A percentile compares a stretch with the other conserved stretches of the same genome.
Evolutionary conservation across 2,329 filamentous ascomycete species (phyloP).

Genomic region (Hypoxylon sp.): DNA sequence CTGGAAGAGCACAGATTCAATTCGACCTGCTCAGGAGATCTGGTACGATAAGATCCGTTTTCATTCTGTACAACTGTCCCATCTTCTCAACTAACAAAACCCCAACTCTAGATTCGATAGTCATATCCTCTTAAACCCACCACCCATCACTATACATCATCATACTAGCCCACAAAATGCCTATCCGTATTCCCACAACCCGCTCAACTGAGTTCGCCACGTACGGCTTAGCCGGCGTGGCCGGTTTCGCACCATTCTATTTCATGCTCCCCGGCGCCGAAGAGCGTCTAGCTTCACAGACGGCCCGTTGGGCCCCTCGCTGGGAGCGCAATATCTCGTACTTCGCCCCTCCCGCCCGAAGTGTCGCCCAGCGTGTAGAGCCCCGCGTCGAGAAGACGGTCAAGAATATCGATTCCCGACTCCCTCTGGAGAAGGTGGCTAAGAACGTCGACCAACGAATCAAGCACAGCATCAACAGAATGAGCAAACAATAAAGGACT

Average conservation of each 20-base stretch:
- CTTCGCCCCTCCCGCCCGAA: constrained; percentile 62
- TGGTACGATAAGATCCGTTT: constrained; percentile 9
- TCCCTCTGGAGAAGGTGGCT: constrained; percentile 64
- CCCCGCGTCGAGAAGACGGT: constrained; percentile 61
- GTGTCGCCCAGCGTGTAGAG: constrained; percentile 61
- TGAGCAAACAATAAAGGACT: constrained; percentile 34
- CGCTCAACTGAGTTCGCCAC: constrained; percentile 62
- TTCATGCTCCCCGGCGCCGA: constrained; percentile 68
- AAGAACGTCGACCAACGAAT: constrained; percentile 62
- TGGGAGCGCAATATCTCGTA: constrained; percentile 70
- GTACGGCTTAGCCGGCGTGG: constrained; percentile 66
- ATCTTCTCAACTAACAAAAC: constrained; percentile 17
- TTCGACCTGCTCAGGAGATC: constrained; percentile 2
- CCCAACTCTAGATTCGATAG: constrained; percentile 15
- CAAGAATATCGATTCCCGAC: constrained; percentile 58
- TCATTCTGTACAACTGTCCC: constrained; percentile 1
- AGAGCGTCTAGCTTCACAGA: constrained; percentile 65
- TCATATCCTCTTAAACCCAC: constrained; percentile 13
- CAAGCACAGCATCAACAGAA: constrained; percentile 58
- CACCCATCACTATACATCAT: constrained; percentile 34
- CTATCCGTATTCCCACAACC: constrained; percentile 63
- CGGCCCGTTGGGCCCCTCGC: constrained; percentile 68
- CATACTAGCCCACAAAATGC: constrained; percentile 56
- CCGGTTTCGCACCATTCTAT: constrained; percentile 67
- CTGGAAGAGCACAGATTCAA: constrained; percentile 4